Percentiles rank a stretch among this genome's conserved stretches.
phyloP scores from a whole-genome alignment of 495 filamentous ascomycete genomes.

The Lichenothelia convexa region DNA sequence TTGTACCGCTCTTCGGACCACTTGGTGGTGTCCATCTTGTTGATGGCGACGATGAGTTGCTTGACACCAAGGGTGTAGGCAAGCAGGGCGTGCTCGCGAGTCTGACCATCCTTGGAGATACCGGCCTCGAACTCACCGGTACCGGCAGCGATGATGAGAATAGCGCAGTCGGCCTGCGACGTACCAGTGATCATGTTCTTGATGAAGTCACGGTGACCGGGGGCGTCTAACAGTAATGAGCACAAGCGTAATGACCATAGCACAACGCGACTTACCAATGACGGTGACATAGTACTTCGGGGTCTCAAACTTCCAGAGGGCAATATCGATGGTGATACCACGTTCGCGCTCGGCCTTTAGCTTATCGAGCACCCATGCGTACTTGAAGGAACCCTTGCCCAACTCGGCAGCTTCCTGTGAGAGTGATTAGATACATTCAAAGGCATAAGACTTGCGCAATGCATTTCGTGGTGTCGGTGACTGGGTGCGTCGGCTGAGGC shows the following conservation, averaged over 20 bases:
- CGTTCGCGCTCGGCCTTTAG: constrained; percentile 99
- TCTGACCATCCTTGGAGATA: constrained; percentile 99
- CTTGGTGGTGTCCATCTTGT: constrained; percentile 99
- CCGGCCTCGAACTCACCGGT: constrained; percentile 99
- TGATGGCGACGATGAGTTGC: constrained; percentile 99
- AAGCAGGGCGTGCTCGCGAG: constrained; percentile 99
- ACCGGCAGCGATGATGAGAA: constrained; percentile 99
- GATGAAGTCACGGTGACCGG: constrained; percentile 99
- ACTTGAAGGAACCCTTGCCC: constrained; percentile 99
- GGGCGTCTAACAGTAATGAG: constrained; percentile 49
- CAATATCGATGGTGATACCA: constrained; percentile 99
- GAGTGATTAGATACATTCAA: constrained; percentile 26
- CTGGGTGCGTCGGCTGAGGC: too few relatives aligned
- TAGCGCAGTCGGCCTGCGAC: constrained; percentile 97
- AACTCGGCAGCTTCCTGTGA: constrained; percentile 91
- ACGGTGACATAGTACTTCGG: constrained; percentile 97
- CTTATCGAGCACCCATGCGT: constrained; percentile 99
- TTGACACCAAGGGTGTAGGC: constrained; percentile 99
- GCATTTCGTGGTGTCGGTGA: too few relatives aligned
- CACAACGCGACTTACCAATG: constrained; percentile 50
- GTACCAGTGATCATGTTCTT: constrained; percentile 99
- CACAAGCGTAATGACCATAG: too few relatives aligned
- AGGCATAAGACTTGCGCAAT: too few relatives aligned
- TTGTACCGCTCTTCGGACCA: constrained; percentile 93
- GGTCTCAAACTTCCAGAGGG: constrained; percentile 99